These are phyloP conservation scores for Fomitopsis pulvina DNA, from an alignment of 768 basidiomycete genomes.

Conservation along the genomic window DNA sequence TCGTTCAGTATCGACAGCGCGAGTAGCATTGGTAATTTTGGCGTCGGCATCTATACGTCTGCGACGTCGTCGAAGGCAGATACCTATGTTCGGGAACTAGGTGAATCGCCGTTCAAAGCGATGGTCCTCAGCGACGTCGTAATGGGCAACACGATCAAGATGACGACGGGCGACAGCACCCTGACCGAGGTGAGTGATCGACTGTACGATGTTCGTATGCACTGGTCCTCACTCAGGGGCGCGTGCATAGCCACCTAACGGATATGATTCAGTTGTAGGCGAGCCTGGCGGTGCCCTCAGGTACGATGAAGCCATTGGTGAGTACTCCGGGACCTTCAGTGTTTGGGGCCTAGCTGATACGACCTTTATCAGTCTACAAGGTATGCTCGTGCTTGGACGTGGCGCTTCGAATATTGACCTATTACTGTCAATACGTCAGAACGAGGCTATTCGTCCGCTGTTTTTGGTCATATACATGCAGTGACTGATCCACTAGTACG, in stretches of 20 bases:
- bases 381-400: constrained; percentile 3
- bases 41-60: constrained; percentile 21
- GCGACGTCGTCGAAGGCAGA: constrained; percentile 23
- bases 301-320: constrained; percentile 59
- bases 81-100: constrained; percentile 11
- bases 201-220: too few relatives aligned
- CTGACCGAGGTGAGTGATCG: constrained; percentile 14
- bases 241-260: constrained; percentile 48
- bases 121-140: constrained; percentile 21
- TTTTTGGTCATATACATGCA: constrained; percentile 15
- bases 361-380: constrained; percentile 10
- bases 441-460: constrained; percentile 20
- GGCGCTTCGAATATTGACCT: neutral
- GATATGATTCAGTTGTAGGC: constrained; percentile 59
- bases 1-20: constrained; percentile 15
- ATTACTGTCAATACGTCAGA: constrained; percentile 10
- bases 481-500: too few relatives aligned
- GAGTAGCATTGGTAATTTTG: constrained; percentile 19
- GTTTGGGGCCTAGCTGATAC: neutral
- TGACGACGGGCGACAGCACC: constrained; percentile 2
- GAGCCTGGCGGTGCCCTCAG: constrained; percentile 60
- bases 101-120: constrained; percentile 12
- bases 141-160: constrained; percentile 16
- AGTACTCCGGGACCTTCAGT: neutral
- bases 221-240: too few relatives aligned